Percentiles rank a stretch among this genome's conserved stretches.
These are phyloP conservation scores for Lactarius vividus DNA, from an alignment of 768 basidiomycete species.

Conservation along the genomic window DNA sequence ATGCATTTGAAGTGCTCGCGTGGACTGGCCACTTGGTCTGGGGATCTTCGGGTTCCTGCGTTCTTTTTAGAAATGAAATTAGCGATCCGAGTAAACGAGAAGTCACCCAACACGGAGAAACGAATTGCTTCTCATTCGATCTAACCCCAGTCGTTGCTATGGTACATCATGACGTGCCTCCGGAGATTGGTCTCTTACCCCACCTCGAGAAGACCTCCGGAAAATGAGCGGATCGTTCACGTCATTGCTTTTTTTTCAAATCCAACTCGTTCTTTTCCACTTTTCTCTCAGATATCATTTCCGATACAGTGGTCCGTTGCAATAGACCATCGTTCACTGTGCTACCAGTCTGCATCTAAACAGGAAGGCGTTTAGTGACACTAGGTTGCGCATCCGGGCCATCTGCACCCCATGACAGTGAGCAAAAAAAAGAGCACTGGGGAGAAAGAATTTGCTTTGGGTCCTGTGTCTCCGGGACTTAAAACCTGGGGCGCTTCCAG, in stretches of 20 bases:
- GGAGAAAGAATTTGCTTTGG: too few species aligned
- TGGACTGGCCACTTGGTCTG: too few species aligned
- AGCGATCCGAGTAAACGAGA: background rate
- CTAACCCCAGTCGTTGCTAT: background rate
- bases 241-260: background rate
- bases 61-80: background rate
- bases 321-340: too few species aligned
- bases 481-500: too few species aligned
- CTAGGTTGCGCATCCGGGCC: conserved; percentile 73
- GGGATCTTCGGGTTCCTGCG: background rate
- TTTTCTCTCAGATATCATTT: background rate
- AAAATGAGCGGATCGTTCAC: background rate
- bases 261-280: too few species aligned
- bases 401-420: conserved; percentile 42
- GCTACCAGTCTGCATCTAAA: background rate
- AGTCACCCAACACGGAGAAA: background rate
- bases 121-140: background rate
- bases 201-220: background rate
- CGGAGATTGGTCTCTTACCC: background rate
- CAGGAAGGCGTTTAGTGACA: conserved; percentile 41
- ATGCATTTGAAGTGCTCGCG: background rate
- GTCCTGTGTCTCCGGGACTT: too few species aligned
- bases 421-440: background rate
- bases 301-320: background rate
- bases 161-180: background rate